phyloP scores from a whole-genome alignment of 2,329 filamentous ascomycete species.

The Pseudovirgaria hyperparasitica region DNA sequence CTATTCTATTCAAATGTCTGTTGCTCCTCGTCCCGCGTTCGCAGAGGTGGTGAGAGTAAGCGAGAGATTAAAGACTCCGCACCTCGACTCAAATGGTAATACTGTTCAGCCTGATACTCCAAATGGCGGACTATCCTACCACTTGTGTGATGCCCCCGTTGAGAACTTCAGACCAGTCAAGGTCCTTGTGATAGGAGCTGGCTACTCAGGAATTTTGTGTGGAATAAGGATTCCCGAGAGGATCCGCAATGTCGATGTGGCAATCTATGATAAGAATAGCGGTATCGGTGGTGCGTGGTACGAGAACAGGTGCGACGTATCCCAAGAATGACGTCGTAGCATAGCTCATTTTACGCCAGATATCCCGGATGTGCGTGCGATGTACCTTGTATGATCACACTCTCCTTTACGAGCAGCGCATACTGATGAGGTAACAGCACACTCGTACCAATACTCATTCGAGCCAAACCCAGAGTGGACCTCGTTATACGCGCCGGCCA shows the following conservation, averaged over 20 bases:
- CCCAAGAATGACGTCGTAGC: not conserved
- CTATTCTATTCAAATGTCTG: too few species aligned
- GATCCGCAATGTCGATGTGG: slow-evolving; percentile 25
- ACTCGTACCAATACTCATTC: slow-evolving; percentile 32
- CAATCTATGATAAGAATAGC: slow-evolving; percentile 32
- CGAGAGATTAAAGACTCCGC: too few species aligned
- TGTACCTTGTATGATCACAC: slow-evolving; percentile 18
- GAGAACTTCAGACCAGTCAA: slow-evolving; percentile 30
- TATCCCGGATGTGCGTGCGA: slow-evolving; percentile 33
- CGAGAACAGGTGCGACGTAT: slow-evolving; percentile 17
- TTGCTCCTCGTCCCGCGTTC: too few species aligned
- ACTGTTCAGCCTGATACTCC: too few species aligned
- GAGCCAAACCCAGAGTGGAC: slow-evolving; percentile 30
- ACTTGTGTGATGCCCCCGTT: slow-evolving; percentile 25
- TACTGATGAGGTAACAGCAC: slow-evolving; percentile 10
- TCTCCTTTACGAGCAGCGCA: not conserved
- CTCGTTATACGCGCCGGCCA: slow-evolving; percentile 25
- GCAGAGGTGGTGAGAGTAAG: too few species aligned
- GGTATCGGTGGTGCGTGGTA: slow-evolving; percentile 28
- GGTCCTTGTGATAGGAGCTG: slow-evolving; percentile 32
- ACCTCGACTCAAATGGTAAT: too few species aligned
- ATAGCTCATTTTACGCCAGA: slow-evolving; percentile 9
- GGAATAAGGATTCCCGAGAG: slow-evolving; percentile 31
- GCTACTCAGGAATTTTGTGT: slow-evolving; percentile 31
- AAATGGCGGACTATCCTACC: too few species aligned